Conservation (phyloP, 2,329 filamentous ascomycete species). For the Aspergillus tamarii region DNA sequence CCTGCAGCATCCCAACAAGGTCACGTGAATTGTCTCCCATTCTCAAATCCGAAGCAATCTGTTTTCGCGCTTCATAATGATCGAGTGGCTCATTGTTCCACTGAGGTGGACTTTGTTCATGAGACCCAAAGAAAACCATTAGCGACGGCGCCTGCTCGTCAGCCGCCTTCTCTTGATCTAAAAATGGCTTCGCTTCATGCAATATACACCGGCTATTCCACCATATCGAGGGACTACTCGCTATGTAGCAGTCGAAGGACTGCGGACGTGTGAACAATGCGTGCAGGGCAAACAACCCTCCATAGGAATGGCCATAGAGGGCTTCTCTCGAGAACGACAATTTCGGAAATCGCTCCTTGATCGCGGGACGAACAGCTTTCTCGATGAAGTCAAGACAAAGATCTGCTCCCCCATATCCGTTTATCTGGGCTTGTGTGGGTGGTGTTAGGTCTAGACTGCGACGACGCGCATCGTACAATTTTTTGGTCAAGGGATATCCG, state of each 20-base stretch:
- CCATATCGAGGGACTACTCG: conserved; percentile 53
- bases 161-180: conserved; percentile 17
- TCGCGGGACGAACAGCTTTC: background rate
- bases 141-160: conserved; percentile 26
- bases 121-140: conserved; percentile 34
- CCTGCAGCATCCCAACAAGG: conserved; percentile 21
- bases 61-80: conserved; percentile 31
- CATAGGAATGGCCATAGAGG: conserved; percentile 56
- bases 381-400: background rate
- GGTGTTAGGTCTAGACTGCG: background rate
- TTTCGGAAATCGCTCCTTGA: background rate
- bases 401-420: background rate
- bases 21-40: conserved; percentile 30
- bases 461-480: background rate
- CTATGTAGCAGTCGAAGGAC: conserved; percentile 51
- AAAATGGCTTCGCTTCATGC: conserved; percentile 34
- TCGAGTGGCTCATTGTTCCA: conserved; percentile 36
- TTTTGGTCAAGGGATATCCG: conserved; percentile 22
- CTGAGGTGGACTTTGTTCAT: conserved; percentile 36
- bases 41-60: conserved; percentile 18
- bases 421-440: background rate
- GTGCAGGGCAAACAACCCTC: conserved; percentile 53
- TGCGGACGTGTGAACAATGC: conserved; percentile 46
- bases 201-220: conserved; percentile 51
- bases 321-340: conserved; percentile 41